Percentiles rank a stretch among this genome's conserved stretches.
Evolutionary conservation across 768 basidiomycete species (phyloP).

Genomic region (Mycena kentingensis): DNA sequence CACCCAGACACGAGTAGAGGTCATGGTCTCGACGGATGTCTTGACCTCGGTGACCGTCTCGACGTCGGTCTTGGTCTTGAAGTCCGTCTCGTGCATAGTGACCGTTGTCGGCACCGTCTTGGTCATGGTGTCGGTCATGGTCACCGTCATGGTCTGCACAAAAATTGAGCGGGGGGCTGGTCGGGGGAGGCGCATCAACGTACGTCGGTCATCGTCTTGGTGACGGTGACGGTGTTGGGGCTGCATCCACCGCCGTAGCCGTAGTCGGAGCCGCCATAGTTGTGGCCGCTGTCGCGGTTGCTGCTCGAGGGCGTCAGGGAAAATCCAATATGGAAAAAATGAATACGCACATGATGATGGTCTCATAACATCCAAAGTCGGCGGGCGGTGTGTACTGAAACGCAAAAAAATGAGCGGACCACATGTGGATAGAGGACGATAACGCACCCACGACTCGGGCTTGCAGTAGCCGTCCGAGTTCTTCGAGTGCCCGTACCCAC

Average conservation of each 20-base stretch:
- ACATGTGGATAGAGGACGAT: not conserved
- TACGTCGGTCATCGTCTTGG: slow-evolving; percentile 18
- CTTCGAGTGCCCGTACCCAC: slow-evolving; percentile 72
- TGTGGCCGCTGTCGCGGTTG: not conserved
- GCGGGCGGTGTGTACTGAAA: slow-evolving; percentile 39
- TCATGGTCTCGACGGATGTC: slow-evolving; percentile 56
- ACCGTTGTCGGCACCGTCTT: slow-evolving; percentile 42
- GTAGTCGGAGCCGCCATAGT: slow-evolving; percentile 14
- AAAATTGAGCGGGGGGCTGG: slow-evolving; percentile 5
- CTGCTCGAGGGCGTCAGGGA: slow-evolving; percentile 6
- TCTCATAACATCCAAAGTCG: slow-evolving; percentile 59
- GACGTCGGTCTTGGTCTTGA: slow-evolving; percentile 42
- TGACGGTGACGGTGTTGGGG: slow-evolving; percentile 27
- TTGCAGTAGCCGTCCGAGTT: slow-evolving; percentile 56
- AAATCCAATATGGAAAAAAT: not conserved
- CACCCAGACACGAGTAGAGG: slow-evolving; percentile 67
- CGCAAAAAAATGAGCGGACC: slow-evolving; percentile 3
- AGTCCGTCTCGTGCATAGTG: slow-evolving; percentile 34
- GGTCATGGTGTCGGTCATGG: slow-evolving; percentile 42
- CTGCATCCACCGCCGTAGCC: slow-evolving; percentile 28
- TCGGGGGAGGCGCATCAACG: slow-evolving; percentile 11
- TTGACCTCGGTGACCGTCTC: slow-evolving; percentile 45
- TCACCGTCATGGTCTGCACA: slow-evolving; percentile 20
- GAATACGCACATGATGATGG: slow-evolving; percentile 52
- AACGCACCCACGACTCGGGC: slow-evolving; percentile 59